These are phyloP conservation scores for Fusarium sp. DNA, from an alignment of 2,329 filamentous ascomycete genomes.

Conservation along the genomic window DNA sequence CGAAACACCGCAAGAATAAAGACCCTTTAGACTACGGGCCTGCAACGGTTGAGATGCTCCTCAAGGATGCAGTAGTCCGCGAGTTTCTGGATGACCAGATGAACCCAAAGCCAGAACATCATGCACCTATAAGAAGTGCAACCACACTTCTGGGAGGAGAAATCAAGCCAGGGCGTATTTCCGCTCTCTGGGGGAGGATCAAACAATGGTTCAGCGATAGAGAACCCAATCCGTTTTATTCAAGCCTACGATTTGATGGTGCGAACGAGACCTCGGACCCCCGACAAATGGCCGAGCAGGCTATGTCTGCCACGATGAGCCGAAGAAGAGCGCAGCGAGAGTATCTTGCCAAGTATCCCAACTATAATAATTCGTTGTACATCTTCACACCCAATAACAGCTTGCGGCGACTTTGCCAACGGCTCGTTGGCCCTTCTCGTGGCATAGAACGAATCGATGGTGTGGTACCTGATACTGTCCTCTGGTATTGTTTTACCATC, in stretches of 20 bases:
- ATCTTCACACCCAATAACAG: slow-evolving; percentile 83
- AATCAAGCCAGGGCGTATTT: slow-evolving; percentile 68
- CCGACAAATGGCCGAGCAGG: slow-evolving; percentile 88
- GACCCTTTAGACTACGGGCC: slow-evolving; percentile 93
- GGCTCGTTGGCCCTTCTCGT: slow-evolving; percentile 89
- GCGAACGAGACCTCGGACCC: slow-evolving; percentile 85
- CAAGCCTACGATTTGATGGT: slow-evolving; percentile 74
- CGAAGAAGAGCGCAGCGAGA: slow-evolving; percentile 90
- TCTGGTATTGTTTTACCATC: slow-evolving; percentile 94
- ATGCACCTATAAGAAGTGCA: slow-evolving; percentile 47
- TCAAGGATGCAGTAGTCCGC: slow-evolving; percentile 94
- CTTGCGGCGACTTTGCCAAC: slow-evolving; percentile 84
- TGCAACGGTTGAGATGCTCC: slow-evolving; percentile 92
- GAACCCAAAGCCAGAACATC: slow-evolving; percentile 47
- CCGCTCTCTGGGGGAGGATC: slow-evolving; percentile 70
- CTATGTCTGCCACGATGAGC: slow-evolving; percentile 82
- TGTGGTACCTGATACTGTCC: slow-evolving; percentile 84
- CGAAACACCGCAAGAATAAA: slow-evolving; percentile 68
- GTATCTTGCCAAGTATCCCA: slow-evolving; percentile 86
- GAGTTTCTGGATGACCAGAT: slow-evolving; percentile 83
- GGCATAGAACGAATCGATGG: slow-evolving; percentile 90
- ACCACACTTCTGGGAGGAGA: slow-evolving; percentile 54
- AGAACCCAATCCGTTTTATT: slow-evolving; percentile 96
- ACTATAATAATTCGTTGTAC: slow-evolving; percentile 92
- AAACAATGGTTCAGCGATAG: slow-evolving; percentile 66